Evolutionary conservation across 1,284 basidiomycete genomes (phyloP), one percentile per base, ranked within the genome.

Genomic region (Trichosporon sp.): DNA sequence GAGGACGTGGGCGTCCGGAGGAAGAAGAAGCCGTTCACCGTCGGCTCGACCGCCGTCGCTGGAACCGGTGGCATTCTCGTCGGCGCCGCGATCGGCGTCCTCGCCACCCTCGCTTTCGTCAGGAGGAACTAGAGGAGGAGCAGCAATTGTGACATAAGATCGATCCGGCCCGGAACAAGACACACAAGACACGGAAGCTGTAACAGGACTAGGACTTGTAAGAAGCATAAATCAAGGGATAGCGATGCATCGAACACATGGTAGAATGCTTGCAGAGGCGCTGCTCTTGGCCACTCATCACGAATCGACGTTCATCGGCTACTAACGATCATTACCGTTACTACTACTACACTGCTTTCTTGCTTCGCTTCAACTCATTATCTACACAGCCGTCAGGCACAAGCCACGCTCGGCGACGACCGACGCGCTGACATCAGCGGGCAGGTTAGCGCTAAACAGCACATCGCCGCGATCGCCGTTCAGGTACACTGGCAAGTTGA

Each of bases 401-500:
- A 75, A 70, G 29, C 76, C 76, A 29, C 74, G 65, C 66, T 78
- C 73, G 19, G 75, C 73, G 23, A 74, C 66, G 11, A 71, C 67
- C 37, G 72, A 68, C 29, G 70, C 66, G 9, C 56, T 56, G 16
- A 70, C 61, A 9, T 70, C 68, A 9, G 71, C 65, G 32, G 68
- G 67, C 29, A 80, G 59, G 68, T 78, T 74, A 27, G 77, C 73
- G 0, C 89, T 91, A 81, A 96, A 96, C 70, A 97, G 81, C 49
- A 95, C 89, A 73, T 92, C 90, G 73, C 87, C 90, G 44, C 94
- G 86, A 78, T 96, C 94, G 66, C 85, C 85, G 80, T 97, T 95
- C 75, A 96, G 85, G 78, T 96, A 97, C 36, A 97, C 90, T 0
- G 94, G 93, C 23, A 97, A 80, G 70, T 89, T 91, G 74, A 92